Base-by-base conservation (phyloP, 2,329 filamentous ascomycete species). In the Venturia asperata region DNA sequence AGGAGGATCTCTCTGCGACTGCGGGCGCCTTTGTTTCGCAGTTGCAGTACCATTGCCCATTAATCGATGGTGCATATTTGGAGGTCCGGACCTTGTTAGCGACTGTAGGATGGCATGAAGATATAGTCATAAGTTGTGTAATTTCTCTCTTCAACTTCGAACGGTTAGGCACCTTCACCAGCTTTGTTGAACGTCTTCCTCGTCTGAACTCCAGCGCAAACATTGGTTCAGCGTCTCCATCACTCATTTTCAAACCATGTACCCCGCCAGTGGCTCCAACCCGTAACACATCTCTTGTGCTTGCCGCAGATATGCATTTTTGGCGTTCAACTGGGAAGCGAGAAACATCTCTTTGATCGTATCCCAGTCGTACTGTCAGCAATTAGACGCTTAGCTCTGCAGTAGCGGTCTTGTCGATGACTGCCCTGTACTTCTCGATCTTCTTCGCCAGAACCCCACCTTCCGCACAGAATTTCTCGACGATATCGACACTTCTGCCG, bases 401-500 rank as follows among this genome's bases (percentile, higher is more conserved):
- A 37, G 52, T 58, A 21, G 27, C 30, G n/a, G 52, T 15, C 47
- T 52, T 52, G 21, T 52, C 47, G 13, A 52, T 52, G 10, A 52
- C 21, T 7, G 52, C 52, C 52, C 52, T 37, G 17, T 58, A 58
- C 52, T 58, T 52, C 52, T 58, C 27, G 19, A 58, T 19, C 17
- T 58, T 58, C 19, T 58, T 58, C 52, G 30, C 27, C 30, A 58
- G 52, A 9, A 58, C 52, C 13, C 52, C 52, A 27, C 47, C 52
- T n/a, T 34, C 27, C 15, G 27, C 52, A n/a, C 52, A 58, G 65
- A 77, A 75, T 68, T 73, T 73, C 62, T 76, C 73, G 19, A 78
- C 77, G 49, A 77, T 74, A 68, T 78, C 72, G 15, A 75, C 72
- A 47, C 72, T 74, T 39, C 66, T 34, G 17, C 66, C 66, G 13